A percentile compares a stretch with the other conserved stretches of the same genome.
Conservation (phyloP, 306 rosid genomes). For the Corylus americana region DNA sequence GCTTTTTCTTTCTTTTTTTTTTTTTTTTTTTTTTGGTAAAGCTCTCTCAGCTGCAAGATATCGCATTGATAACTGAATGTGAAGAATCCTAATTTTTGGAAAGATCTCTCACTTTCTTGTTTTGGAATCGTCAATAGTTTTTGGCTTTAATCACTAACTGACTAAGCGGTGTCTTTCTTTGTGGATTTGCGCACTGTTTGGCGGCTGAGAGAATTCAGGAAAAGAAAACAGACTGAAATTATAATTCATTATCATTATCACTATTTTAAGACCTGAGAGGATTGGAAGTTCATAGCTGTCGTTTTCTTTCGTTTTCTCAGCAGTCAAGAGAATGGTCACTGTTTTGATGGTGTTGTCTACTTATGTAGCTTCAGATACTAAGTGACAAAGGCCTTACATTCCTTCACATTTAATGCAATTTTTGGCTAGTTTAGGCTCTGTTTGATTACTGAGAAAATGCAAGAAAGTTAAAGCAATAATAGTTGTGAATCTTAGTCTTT, state of each 20-base stretch:
- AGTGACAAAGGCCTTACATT: not conserved
- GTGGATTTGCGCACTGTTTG: not conserved
- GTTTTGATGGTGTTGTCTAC: not conserved
- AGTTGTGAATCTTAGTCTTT: not conserved
- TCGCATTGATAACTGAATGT: not conserved
- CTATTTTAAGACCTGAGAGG: not conserved
- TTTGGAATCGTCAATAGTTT: no score
- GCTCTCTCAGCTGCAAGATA: not conserved
- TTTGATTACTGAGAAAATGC: not conserved
- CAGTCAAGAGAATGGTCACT: not conserved
- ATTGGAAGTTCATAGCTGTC: not conserved
- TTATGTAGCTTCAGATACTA: not conserved
- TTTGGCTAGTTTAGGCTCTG: not conserved
- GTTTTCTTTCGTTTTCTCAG: not conserved
- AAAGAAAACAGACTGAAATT: not conserved
- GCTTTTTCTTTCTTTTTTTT: not conserved
- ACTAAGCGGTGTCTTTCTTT: not conserved
- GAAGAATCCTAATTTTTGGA: not conserved
- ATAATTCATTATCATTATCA: not conserved
- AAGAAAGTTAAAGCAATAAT: not conserved
- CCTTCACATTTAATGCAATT: not conserved
- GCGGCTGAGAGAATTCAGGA: slow-evolving; percentile 13
- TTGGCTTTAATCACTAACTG: not conserved
- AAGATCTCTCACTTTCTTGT: not conserved
- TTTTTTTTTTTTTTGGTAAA: not conserved